Evolutionary conservation across 2,329 filamentous ascomycete genomes (phyloP).

Genomic region (Colletotrichum sp.): DNA sequence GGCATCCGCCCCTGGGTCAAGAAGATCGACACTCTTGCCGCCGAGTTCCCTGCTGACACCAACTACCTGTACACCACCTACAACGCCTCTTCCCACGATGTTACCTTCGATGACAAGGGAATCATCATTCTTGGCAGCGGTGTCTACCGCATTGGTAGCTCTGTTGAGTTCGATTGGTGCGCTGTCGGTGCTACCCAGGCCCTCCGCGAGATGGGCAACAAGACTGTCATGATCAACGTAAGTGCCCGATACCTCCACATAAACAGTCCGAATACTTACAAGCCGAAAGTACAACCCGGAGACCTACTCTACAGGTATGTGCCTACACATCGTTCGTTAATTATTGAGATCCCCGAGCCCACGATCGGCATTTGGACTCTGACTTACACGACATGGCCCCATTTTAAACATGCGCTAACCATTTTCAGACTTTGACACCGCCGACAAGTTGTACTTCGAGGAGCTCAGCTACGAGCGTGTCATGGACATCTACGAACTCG

Average conservation of each 20-base stretch:
- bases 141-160: slow-evolving; percentile 97
- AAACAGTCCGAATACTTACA: slow-evolving; percentile 57
- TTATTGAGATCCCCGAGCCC: not conserved
- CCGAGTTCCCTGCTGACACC: slow-evolving; percentile 93
- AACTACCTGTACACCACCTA: slow-evolving; percentile 99
- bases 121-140: slow-evolving; percentile 89
- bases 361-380: not conserved
- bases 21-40: slow-evolving; percentile 96
- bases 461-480: slow-evolving; percentile 96
- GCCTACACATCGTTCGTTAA: not conserved
- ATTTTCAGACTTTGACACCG: slow-evolving; percentile 82
- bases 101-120: slow-evolving; percentile 91
- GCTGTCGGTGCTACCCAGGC: slow-evolving; percentile 89
- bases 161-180: slow-evolving; percentile 99
- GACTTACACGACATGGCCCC: not conserved
- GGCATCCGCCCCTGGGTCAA: slow-evolving; percentile 96
- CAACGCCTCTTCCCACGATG: slow-evolving; percentile 92
- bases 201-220: slow-evolving; percentile 86
- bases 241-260: slow-evolving; percentile 32
- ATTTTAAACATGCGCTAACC: not conserved
- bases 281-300: slow-evolving; percentile 57
- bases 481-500: slow-evolving; percentile 98
- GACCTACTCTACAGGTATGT: slow-evolving; percentile 50
- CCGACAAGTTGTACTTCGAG: slow-evolving; percentile 95
- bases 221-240: slow-evolving; percentile 96